Evolutionary conservation across 345 rosid species (phyloP), one percentile per base, ranked within the genome.

Genomic region (Raphanus sativus): DNA sequence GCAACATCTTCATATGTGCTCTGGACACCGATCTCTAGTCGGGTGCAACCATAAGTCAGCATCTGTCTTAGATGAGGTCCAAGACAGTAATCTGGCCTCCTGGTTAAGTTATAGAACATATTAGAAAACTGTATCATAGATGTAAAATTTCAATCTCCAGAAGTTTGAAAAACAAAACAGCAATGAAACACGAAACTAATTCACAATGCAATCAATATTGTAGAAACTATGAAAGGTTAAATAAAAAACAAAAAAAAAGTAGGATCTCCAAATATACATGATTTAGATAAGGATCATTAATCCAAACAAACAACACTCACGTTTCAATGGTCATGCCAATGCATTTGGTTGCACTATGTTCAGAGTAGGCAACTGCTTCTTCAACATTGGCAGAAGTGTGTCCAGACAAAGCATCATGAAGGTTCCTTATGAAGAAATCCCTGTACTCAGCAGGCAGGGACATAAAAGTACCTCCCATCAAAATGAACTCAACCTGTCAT

Each of bases 1-100:
- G 99, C 98, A 76, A 96, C 97, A 89, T 93, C 98, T 83, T 96
- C 99, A 78, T 91, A 96, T 24, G 98, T 96, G 92, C 99, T 96
- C 81, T 96, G 99, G 72, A 96, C 98, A 80, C 98, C 99, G 55
- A 96, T 96, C 89, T 91, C 99, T 80, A 96, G 82, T 70, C 98
- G 84, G 55, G 99, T 96, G 78, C 98, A 96, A 61, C 98, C 99
- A 86, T 93, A 93, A 4, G 86, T 78, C 82, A 96, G 94, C 98
- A 93, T 96, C 83, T 96, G 99, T 70, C 93, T 86, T 85, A 96
- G 81, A 78, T 96, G 99, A 58, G 98, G 99, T 74, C 99, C 97
- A 81, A 94, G 94, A 74, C 97, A 94, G 84, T 91, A 94, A 82
- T 93, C 99, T 12, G 98, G 97, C 83, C 99, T 90, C 91, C 99